phyloP scores from a whole-genome alignment of 306 rosid genomes.

The Acacia melanoxylon region DNA sequence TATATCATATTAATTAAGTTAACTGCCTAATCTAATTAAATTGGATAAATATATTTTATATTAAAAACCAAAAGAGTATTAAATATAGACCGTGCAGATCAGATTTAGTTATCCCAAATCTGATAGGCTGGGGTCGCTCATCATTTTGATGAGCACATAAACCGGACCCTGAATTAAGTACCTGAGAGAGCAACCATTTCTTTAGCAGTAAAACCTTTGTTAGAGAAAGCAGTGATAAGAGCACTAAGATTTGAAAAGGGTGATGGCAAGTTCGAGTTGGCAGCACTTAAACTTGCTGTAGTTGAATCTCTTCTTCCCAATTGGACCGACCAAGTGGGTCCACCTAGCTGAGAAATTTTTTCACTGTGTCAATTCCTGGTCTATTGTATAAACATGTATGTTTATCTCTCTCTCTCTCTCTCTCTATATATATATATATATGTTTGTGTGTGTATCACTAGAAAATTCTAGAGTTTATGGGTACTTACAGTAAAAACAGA shows the following conservation, averaged over 20 bases:
- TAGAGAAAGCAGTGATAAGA: conserved; percentile 52
- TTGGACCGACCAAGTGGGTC: conserved; percentile 49
- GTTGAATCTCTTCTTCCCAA: conserved; percentile 74
- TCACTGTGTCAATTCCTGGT: background rate
- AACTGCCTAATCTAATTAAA: too few relatives aligned
- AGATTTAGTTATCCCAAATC: too few relatives aligned
- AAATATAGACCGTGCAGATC: too few relatives aligned
- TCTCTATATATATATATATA: too few relatives aligned
- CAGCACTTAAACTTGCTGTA: conserved; percentile 46
- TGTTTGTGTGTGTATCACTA: background rate
- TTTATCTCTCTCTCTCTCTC: too few relatives aligned
- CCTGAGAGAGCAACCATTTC: conserved; percentile 75
- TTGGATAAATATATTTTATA: too few relatives aligned
- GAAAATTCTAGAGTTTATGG: background rate
- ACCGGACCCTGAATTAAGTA: background rate
- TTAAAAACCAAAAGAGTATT: too few relatives aligned
- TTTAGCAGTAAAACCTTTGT: conserved; percentile 48
- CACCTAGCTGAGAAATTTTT: conserved; percentile 46
- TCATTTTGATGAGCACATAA: too few relatives aligned
- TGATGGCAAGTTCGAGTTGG: conserved; percentile 49
- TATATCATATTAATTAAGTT: too few relatives aligned
- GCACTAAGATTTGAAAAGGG: conserved; percentile 35
- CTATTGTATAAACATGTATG: background rate
- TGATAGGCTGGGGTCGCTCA: too few relatives aligned
- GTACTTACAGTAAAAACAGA: conserved; percentile 54